A percentile compares a stretch with the other conserved stretches of the same genome.
Conservation (phyloP, 768 basidiomycete species). For the Amanita inopinata region DNA sequence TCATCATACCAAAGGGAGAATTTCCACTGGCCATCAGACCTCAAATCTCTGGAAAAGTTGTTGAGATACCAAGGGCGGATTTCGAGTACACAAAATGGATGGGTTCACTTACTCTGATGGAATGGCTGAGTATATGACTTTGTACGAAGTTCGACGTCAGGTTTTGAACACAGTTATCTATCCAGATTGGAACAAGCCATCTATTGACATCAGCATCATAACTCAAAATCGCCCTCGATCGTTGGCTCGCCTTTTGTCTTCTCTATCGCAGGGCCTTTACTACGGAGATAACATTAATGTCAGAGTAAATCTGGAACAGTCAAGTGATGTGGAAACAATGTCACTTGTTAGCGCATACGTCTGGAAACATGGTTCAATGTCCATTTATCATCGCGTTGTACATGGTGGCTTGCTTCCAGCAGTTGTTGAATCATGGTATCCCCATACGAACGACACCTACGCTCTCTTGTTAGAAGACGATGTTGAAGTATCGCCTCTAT, state of each 20-base stretch:
- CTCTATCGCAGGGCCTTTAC: conserved; percentile 46
- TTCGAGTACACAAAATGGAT: conserved; percentile 53
- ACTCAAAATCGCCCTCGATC: conserved; percentile 72
- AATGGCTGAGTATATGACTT: conserved; percentile 42
- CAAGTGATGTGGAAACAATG: conserved; percentile 54
- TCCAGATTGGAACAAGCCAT: conserved; percentile 67
- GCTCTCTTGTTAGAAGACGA: conserved; percentile 82
- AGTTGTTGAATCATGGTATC: conserved; percentile 88
- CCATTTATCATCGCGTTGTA: conserved; percentile 64
- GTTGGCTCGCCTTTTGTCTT: conserved; percentile 53
- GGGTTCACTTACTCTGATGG: conserved; percentile 40
- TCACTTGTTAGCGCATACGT: conserved; percentile 34
- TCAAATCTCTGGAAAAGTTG: conserved; percentile 17
- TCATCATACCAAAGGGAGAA: conserved; percentile 6
- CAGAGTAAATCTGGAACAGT: conserved; percentile 69
- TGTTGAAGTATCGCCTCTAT: conserved; percentile 74
- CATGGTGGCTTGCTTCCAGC: conserved; percentile 75
- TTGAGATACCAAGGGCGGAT: conserved; percentile 40
- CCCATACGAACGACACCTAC: conserved; percentile 59
- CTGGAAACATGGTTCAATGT: conserved; percentile 55
- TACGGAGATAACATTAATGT: conserved; percentile 62
- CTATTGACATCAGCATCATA: conserved; percentile 62
- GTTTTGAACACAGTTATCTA: conserved; percentile 12
- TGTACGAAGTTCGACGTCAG: conserved; percentile 10
- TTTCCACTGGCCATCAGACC: conserved; percentile 10